Base-by-base conservation (phyloP, 805 yeast genomes). In the Candida piceae region DNA sequence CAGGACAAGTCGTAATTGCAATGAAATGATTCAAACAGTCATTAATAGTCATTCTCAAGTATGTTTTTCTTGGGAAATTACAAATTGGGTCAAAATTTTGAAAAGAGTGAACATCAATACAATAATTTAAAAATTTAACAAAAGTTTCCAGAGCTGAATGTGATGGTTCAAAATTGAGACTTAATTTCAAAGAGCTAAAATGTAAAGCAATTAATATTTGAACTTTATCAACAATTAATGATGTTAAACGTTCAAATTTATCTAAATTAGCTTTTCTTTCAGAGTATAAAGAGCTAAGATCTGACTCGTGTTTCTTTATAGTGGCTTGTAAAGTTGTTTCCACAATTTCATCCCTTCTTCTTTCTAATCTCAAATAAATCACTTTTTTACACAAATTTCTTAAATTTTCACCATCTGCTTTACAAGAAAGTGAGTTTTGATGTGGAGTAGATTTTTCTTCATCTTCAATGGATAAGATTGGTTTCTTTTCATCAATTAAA, bases 181-280 rank as follows among this genome's bases (percentile, higher is more conserved):
- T 21, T 20, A 49, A 12, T 24, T 49, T 49, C 29, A 47, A 15
- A 11, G 32, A 19, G 29, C 48, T 41, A 31, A 45, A 47, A 24
- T 36, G 13, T 15, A 42, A 24, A 18, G 45, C 5, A 16, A 45
- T 27, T 34, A 42, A 16, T 11, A 33, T n/a, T 16, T 38, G 45
- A 31, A 39, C 31, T 23, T 35, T 40, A 7, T 40, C 40, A 12
- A 19, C n/a, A 12, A 45, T 39, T 17, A 33, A 16, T n/a, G 17
- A 16, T 21, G 32, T 42, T 5, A 44, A 17, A 19, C 31, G 27
- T n/a, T 34, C 39, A 34, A 31, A 45, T 25, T 25, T 32, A 15
- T 40, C 42, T 10, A 37, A 20, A 31, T 39, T 34, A 3, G 2
- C 10, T 16, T 33, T 41, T 32, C 47, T 35, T 4, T 15, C n/a